Evolutionary conservation across 768 basidiomycete genomes (phyloP).

Genomic region (Amanita subjunquillea): DNA sequence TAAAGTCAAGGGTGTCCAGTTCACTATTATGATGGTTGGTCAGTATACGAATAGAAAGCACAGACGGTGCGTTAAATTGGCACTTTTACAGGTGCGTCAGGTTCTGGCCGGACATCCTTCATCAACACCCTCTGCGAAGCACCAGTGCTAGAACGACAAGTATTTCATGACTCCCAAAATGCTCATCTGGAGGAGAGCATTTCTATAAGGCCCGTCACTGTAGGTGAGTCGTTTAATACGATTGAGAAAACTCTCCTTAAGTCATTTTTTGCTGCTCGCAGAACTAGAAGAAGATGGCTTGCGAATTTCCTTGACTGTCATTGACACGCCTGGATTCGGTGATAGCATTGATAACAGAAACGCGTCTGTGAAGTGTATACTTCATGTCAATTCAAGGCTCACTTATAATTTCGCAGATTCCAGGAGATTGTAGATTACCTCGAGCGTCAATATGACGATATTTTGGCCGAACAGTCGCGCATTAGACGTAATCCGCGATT

Average conservation of each 20-base stretch:
- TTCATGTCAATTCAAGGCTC: conserved; percentile 4
- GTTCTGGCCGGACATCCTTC: conserved; percentile 82
- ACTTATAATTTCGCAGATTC: conserved; percentile 39
- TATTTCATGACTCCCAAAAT: conserved; percentile 48
- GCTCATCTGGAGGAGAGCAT: conserved; percentile 75
- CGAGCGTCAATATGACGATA: conserved; percentile 89
- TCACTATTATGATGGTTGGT: conserved; percentile 89
- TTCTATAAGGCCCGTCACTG: conserved; percentile 71
- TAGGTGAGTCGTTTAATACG: conserved; percentile 39
- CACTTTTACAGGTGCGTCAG: conserved; percentile 58
- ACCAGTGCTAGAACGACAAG: conserved; percentile 63
- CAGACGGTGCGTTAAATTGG: not conserved
- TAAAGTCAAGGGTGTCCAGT: conserved; percentile 86
- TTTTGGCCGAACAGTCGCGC: conserved; percentile 76
- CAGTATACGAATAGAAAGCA: conserved; percentile 17
- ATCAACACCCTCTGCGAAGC: conserved; percentile 88
- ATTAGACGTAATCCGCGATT: conserved; percentile 92
- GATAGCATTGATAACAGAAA: conserved; percentile 86
- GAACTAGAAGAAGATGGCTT: conserved; percentile 91
- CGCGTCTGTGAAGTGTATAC: conserved; percentile 39
- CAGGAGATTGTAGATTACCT: conserved; percentile 81
- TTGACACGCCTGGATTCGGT: conserved; percentile 90
- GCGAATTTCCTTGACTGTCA: conserved; percentile 80
- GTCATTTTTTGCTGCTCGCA: conserved; percentile 14
- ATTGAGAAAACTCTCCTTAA: not conserved